Evolutionary conservation across 2,329 filamentous ascomycete species (phyloP).

Genomic region (Ophiostoma quercus): DNA sequence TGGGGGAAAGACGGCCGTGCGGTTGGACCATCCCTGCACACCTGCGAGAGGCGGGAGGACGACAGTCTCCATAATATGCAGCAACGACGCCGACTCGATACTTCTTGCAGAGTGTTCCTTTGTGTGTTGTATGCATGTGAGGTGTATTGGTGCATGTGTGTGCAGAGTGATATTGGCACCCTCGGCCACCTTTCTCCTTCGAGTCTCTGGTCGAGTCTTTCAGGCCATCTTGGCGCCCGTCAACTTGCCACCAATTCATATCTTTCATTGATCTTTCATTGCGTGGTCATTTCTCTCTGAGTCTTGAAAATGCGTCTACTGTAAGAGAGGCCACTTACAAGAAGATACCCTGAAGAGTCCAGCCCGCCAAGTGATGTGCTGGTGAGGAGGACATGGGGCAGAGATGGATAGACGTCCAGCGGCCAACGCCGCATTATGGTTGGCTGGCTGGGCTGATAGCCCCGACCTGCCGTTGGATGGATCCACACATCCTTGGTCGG

Average conservation of each 20-base stretch:
- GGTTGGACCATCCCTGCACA: conserved; percentile 10
- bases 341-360: background rate
- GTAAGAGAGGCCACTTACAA: background rate
- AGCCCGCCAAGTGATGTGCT: conserved; percentile 8
- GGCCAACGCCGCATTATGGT: conserved; percentile 22
- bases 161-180: conserved; percentile 2
- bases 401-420: conserved; percentile 15
- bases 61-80: conserved; percentile 17
- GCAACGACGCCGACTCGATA: conserved; percentile 8
- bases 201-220: background rate
- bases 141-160: background rate
- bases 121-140: background rate
- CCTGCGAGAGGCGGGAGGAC: conserved; percentile 17
- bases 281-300: background rate
- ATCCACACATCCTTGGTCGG: conserved; percentile 28
- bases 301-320: background rate
- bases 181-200: background rate
- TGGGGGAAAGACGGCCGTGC: conserved; percentile 8
- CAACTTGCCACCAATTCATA: background rate
- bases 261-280: background rate
- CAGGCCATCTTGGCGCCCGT: background rate
- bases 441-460: conserved; percentile 17
- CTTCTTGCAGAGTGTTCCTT: background rate
- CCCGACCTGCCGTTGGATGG: conserved; percentile 23
- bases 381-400: conserved; percentile 12